Base-by-base conservation (phyloP, 495 filamentous ascomycete genomes). In the Penicillium bialowiezense region DNA sequence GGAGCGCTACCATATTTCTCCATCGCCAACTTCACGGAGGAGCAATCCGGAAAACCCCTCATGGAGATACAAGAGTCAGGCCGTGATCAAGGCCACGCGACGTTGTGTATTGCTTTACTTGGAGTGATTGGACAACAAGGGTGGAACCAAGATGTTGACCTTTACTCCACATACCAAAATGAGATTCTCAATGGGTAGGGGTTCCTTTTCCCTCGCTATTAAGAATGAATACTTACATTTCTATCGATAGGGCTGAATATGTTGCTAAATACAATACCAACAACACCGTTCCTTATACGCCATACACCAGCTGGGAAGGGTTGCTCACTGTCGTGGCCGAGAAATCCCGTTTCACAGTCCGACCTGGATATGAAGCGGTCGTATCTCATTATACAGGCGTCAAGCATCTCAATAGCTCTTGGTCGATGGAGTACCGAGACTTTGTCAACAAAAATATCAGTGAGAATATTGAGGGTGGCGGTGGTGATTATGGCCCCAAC, bases 211-310 rank as follows among this genome's bases (percentile, higher is more conserved):
- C 5, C 40, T 42, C 26, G 13, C 4, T 10, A 29, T 32, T 5
- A 13, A n/a, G n/a, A 13, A 32, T 32, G 8, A 7, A 19, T 42
- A 31, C 26, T 42, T 2, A 42, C 18, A 2, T 10, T 13, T 3
- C 12, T 41, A 41, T 79, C 24, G 69, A 77, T 14, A 82, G 78
- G 2, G 75, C 73, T 52, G 81, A 81, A 48, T 79, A 82, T 54
- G 81, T 66, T 43, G 79, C 74, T 9, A 76, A 67, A 6, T 81
- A 84, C 55, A 79, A 42, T 15, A 42, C 40, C 3, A 42, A 42
- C 24, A 15, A 23, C 10, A 42, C 26, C 23, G 40, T 42, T 14
- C 26, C 21, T 14, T 6, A 42, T 23, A 18, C 39, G 4, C 23
- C 23, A 3, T 26, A 26, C 23, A 26, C 23, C 23, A 26, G 23